Conservation (phyloP, 805 yeast species). For the Cyberlindnera subsufficiens region DNA sequence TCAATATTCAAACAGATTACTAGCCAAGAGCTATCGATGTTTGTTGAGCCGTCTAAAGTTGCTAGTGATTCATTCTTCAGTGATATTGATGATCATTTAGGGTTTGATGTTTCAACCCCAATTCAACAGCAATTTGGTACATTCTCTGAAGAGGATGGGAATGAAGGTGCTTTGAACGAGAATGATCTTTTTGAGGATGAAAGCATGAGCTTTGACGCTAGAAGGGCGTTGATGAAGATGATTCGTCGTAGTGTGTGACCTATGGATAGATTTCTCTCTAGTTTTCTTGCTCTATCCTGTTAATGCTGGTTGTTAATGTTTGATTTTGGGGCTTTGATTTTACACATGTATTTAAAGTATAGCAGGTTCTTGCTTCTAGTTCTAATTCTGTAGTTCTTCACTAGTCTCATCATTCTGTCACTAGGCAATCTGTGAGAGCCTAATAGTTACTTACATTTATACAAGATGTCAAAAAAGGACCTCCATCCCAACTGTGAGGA, state of each 20-base stretch:
- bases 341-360: no score
- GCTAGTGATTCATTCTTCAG: slow-evolving; percentile 15
- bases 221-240: slow-evolving; percentile 24
- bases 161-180: slow-evolving; percentile 9
- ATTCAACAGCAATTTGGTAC: slow-evolving; percentile 1
- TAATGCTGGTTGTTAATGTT: neutral
- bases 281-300: neutral
- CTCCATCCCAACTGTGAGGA: no score
- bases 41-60: slow-evolving; percentile 19
- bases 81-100: slow-evolving; percentile 13
- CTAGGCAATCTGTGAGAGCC: no score
- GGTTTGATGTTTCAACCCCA: slow-evolving; percentile 4
- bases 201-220: slow-evolving; percentile 20
- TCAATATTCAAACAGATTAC: slow-evolving; percentile 9
- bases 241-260: slow-evolving; percentile 21
- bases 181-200: slow-evolving; percentile 13
- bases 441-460: no score
- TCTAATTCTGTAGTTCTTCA: no score
- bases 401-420: no score
- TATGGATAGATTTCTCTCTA: neutral
- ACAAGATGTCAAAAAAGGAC: neutral
- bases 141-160: slow-evolving; percentile 1
- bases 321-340: neutral
- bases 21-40: slow-evolving; percentile 14
- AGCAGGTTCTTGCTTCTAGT: no score